Conservation (phyloP, 306 rosid species). For the Ormosia semicastrata region DNA sequence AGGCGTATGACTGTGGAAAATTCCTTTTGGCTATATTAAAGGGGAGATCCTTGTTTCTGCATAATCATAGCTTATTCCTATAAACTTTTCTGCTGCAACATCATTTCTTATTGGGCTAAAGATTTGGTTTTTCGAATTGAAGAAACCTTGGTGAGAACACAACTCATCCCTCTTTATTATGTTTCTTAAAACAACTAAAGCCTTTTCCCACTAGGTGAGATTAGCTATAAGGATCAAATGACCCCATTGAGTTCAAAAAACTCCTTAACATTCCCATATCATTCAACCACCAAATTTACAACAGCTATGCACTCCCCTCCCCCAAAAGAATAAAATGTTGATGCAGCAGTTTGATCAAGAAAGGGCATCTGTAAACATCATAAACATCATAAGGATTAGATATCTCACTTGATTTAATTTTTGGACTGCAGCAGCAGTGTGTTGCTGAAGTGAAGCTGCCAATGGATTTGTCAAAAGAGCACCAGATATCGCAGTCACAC, state of each 20-base stretch:
- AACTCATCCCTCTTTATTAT: neutral
- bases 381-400: slow-evolving; percentile 1
- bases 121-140: neutral
- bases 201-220: too few species aligned
- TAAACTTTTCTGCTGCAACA: neutral
- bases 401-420: slow-evolving; percentile 60
- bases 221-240: too few species aligned
- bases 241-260: neutral
- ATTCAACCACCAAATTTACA: neutral
- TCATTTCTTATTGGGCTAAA: neutral
- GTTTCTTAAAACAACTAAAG: neutral
- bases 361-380: neutral
- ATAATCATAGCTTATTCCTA: neutral
- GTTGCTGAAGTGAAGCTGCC: slow-evolving; percentile 46
- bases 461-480: slow-evolving; percentile 8
- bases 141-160: neutral
- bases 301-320: neutral
- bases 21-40: neutral
- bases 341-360: neutral
- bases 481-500: slow-evolving; percentile 28
- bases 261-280: neutral
- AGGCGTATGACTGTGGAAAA: neutral
- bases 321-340: neutral
- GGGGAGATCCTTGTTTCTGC: neutral
- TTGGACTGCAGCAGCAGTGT: slow-evolving; percentile 37